Base-by-base conservation (phyloP, 306 rosid species). In the Mimosa bimucronata region DNA sequence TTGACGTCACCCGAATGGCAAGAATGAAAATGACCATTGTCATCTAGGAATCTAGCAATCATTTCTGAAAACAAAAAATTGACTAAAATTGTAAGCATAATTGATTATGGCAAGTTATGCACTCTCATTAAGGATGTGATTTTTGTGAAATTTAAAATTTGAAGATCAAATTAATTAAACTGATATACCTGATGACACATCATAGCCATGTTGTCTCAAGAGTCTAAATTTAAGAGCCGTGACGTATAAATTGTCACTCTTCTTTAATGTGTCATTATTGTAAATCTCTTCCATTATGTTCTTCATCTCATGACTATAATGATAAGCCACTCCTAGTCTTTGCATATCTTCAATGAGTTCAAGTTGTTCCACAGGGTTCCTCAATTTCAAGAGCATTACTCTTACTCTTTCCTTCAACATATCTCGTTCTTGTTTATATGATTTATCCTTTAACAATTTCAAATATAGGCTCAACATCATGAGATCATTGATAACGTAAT, bases 291-390 rank as follows among this genome's bases (percentile, higher is more conserved):
- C 14, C 11, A 85, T 64, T 19, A 75, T 16, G 5, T 7, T 42
- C 0, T 40, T 74, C 11, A 81, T 68, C 57, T 85, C 78, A 5
- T 16, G 60, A 16, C 65, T 60, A 30, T 81, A 85, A 48, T 83
- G 86, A 37, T 62, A 48, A 74, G 81, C 50, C 26, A 83, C 2
- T 4, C 80, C 81, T 11, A 76, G 73, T 26, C 78, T 76, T 30
- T 84, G 71, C 76, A 84, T 28, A 41, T 40, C 9, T 64, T 80
- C 81, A 41, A 80, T 42, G 12, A 80, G 42, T 67, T 84, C 79
- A 1, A 84, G 52, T 71, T 40, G 82, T 21, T 65, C 46, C 11
- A 81, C 7, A n/a, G 71, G 85, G 38, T 85, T 41, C n/a, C 2
- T 44, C 6, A 6, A 19, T n/a, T 41, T 62, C 30, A 23, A 2